Evolutionary conservation across 768 basidiomycete species (phyloP).

Genomic region (Lactifluus volemus): DNA sequence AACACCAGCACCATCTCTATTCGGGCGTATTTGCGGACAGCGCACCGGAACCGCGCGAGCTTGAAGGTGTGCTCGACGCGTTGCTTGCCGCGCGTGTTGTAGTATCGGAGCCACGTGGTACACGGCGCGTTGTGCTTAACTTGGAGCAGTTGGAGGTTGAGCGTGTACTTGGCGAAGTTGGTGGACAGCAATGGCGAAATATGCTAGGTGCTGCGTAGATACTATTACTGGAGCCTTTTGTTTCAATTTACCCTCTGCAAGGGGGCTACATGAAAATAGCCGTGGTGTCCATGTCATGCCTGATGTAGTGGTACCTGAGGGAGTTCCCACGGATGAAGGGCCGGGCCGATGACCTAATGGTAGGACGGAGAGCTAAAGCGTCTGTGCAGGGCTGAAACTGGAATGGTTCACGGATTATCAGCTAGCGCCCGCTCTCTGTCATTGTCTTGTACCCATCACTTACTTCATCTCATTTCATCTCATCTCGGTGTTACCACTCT

Average conservation of each 20-base stretch:
- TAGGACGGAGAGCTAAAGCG: not conserved
- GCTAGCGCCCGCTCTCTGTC: not conserved
- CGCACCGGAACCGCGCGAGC: constrained; percentile 54
- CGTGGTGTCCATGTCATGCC: too few species aligned
- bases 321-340: not conserved
- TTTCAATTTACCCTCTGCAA: not conserved
- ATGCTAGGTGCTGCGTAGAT: constrained; percentile 25
- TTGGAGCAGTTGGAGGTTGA: constrained; percentile 81
- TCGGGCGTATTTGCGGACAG: constrained; percentile 51
- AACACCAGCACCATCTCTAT: constrained; percentile 68
- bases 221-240: not conserved
- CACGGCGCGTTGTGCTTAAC: constrained; percentile 71
- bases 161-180: constrained; percentile 74
- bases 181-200: constrained; percentile 60
- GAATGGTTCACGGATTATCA: not conserved
- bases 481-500: not conserved
- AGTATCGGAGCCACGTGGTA: constrained; percentile 54
- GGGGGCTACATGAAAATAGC: too few species aligned
- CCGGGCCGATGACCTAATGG: constrained; percentile 1
- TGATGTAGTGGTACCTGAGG: not conserved
- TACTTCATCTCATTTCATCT: not conserved
- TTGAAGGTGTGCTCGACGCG: constrained; percentile 63
- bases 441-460: not conserved
- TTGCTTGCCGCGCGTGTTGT: constrained; percentile 72
- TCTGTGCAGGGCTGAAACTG: not conserved